A percentile compares a stretch with the other conserved stretches of the same genome.
Evolutionary conservation across 768 basidiomycete species (phyloP).

Genomic region (Suillus paluster): DNA sequence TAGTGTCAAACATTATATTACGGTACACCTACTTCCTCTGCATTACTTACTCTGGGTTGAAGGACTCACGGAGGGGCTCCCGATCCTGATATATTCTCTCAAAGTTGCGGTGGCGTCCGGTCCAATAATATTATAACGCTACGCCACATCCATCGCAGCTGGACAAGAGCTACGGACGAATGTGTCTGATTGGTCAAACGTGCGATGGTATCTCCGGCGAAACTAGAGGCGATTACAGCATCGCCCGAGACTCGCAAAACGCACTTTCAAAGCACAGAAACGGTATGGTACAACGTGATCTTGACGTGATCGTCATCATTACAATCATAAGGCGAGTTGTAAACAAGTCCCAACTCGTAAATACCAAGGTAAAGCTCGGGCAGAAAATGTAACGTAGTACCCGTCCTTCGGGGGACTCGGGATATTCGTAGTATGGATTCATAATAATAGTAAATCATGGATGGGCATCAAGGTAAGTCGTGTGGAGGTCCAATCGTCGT

Average conservation of each 20-base stretch:
- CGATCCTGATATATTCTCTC: background rate
- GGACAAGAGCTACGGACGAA: background rate
- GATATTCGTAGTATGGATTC: background rate
- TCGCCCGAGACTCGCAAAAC: background rate
- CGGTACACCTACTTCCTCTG: background rate
- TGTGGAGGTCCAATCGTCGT: conserved; percentile 1
- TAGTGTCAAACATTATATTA: background rate
- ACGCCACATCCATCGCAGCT: background rate
- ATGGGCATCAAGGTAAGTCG: background rate
- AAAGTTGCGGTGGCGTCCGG: background rate
- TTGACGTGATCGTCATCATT: background rate
- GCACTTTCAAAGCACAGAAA: background rate
- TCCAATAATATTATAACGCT: background rate
- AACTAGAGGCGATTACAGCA: background rate
- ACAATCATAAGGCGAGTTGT: background rate
- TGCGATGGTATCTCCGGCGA: background rate
- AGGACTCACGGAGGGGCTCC: background rate
- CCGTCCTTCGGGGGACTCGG: background rate
- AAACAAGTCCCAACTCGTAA: background rate
- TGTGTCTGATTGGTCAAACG: background rate
- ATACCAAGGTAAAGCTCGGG: background rate
- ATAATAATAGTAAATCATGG: background rate
- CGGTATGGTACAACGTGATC: too few relatives aligned
- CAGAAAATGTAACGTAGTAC: background rate
- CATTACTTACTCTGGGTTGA: background rate